Percentiles rank a stretch among this genome's conserved stretches.
These are phyloP conservation scores for Tolypocladium sp. DNA, from an alignment of 2,329 filamentous ascomycete genomes.

Conservation along the genomic window DNA sequence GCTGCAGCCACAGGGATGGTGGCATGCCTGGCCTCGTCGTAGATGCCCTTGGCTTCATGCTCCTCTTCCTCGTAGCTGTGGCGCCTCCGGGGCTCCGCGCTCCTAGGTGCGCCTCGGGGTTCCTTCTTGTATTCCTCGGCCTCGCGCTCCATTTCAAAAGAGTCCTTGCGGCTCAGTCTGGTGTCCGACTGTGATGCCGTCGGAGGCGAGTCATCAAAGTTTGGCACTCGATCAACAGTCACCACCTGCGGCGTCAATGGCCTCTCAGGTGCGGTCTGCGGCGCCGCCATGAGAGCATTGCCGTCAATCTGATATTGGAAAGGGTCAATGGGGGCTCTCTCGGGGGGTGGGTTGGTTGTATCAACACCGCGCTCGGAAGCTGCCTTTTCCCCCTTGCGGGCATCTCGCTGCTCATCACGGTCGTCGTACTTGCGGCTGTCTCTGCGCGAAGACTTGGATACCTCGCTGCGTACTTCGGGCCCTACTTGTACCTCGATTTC, in stretches of 20 bases:
- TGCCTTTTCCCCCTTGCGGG: conserved; percentile 17
- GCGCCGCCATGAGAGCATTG: conserved; percentile 22
- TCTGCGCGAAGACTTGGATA: conserved; percentile 11
- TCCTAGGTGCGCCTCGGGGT: conserved; percentile 8
- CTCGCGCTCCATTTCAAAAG: conserved; percentile 33
- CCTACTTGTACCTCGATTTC: conserved; percentile 18
- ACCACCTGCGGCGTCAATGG: conserved; percentile 41
- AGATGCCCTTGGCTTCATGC: conserved; percentile 33
- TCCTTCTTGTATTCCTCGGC: conserved; percentile 19
- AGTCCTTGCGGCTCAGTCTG: conserved; percentile 40
- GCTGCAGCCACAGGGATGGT: conserved; percentile 39
- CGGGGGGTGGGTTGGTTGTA: conserved; percentile 13
- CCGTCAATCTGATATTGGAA: conserved; percentile 50
- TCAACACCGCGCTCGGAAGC: conserved; percentile 12
- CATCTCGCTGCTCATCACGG: conserved; percentile 17
- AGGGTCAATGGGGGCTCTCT: conserved; percentile 36
- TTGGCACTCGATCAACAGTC: conserved; percentile 45
- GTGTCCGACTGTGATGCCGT: conserved; percentile 15
- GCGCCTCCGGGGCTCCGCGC: conserved; percentile 9
- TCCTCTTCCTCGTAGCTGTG: conserved; percentile 27
- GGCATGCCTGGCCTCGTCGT: conserved; percentile 36
- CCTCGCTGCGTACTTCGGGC: conserved; percentile 17
- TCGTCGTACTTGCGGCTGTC: conserved; percentile 13
- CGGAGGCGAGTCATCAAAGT: conserved; percentile 30
- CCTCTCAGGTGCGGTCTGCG: conserved; percentile 12